Conservation (phyloP, 139 green algal species). For the Tetraselmis chui region DNA sequence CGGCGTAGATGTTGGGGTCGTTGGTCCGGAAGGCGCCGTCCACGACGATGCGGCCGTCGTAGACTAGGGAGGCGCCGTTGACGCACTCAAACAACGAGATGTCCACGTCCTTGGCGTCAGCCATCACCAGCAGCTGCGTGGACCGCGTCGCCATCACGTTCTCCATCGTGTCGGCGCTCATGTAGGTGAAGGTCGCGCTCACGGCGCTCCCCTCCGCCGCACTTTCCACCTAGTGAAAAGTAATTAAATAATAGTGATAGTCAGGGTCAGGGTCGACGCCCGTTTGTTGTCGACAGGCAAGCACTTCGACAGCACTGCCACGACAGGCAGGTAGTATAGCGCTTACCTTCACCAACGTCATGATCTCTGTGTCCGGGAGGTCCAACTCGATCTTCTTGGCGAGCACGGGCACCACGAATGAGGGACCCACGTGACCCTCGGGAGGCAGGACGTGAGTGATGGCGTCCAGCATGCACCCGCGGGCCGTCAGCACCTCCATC, state of each 20-base stretch:
- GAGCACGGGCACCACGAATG: background rate
- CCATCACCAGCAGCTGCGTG: constrained; percentile 40
- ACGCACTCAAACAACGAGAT: constrained; percentile 37
- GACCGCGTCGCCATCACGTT: background rate
- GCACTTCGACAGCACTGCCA: too few relatives aligned
- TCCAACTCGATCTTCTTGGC: background rate
- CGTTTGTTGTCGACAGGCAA: too few relatives aligned
- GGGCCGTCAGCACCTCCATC: background rate
- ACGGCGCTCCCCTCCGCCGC: background rate
- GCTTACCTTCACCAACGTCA: background rate
- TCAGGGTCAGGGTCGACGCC: too few relatives aligned
- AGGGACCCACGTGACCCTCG: background rate
- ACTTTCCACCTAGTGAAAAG: background rate
- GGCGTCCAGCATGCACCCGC: background rate
- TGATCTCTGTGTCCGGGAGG: background rate
- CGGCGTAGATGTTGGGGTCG: constrained; percentile 47
- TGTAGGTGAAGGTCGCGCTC: background rate
- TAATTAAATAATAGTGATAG: too few relatives aligned
- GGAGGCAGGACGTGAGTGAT: background rate
- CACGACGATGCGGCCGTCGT: constrained; percentile 62
- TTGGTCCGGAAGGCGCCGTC: constrained; percentile 50
- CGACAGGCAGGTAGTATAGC: too few relatives aligned
- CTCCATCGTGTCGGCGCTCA: background rate
- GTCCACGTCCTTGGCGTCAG: constrained; percentile 20
- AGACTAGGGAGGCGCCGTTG: constrained; percentile 46